phyloP scores from a whole-genome alignment of 495 filamentous ascomycete genomes.

The Darksidea phi region DNA sequence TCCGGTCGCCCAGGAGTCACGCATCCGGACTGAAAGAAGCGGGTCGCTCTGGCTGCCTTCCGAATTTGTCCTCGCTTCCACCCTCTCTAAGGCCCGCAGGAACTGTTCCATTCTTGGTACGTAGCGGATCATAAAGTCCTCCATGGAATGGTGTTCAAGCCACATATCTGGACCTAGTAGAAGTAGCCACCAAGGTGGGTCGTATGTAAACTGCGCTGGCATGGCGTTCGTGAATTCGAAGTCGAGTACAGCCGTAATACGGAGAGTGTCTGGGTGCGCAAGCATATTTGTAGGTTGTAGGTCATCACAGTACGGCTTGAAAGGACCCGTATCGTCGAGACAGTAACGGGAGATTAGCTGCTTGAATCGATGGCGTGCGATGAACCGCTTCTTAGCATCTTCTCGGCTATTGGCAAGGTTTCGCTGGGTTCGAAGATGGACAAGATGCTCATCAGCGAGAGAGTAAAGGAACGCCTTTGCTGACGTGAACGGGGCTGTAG shows the following conservation, averaged over 20 bases:
- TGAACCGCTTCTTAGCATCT: slow-evolving; percentile 43
- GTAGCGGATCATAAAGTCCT: slow-evolving; percentile 44
- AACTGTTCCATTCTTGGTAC: slow-evolving; percentile 43
- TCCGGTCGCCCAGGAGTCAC: slow-evolving; percentile 32
- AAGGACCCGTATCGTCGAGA: slow-evolving; percentile 43
- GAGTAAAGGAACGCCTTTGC: slow-evolving; percentile 43
- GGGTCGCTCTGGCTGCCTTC: slow-evolving; percentile 21
- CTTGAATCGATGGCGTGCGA: slow-evolving; percentile 45
- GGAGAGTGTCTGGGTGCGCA: slow-evolving; percentile 44
- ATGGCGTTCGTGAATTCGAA: slow-evolving; percentile 49
- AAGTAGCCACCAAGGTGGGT: slow-evolving; percentile 50
- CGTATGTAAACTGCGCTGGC: slow-evolving; percentile 48
- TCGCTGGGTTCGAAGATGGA: slow-evolving; percentile 45
- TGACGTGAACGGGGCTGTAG: slow-evolving; percentile 41
- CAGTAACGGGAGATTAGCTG: slow-evolving; percentile 45
- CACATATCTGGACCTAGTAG: slow-evolving; percentile 44
- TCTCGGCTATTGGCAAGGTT: slow-evolving; percentile 44
- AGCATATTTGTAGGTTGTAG: slow-evolving; percentile 48
- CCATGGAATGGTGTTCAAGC: slow-evolving; percentile 41
- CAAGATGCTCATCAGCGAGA: slow-evolving; percentile 42
- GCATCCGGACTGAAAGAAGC: slow-evolving; percentile 45
- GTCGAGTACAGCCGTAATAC: slow-evolving; percentile 47
- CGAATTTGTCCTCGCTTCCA: slow-evolving; percentile 35
- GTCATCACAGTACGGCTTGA: slow-evolving; percentile 48
- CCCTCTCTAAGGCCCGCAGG: slow-evolving; percentile 37